These are phyloP conservation scores for Cystofilobasidium ferigula DNA, from an alignment of 768 basidiomycete genomes.

Conservation along the genomic window DNA sequence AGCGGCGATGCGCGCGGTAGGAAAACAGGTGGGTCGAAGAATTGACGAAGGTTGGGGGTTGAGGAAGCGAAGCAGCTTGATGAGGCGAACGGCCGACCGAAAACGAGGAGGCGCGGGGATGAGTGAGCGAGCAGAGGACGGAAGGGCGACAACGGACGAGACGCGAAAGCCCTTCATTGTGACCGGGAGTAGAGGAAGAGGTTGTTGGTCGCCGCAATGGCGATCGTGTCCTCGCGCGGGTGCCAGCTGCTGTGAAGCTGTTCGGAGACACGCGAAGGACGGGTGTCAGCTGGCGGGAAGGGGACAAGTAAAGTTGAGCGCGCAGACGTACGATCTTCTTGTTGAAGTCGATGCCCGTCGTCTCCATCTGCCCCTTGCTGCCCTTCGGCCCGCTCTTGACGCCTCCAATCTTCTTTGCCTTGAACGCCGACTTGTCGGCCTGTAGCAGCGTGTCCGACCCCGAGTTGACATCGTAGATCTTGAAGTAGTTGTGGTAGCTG, in stretches of 20 bases:
- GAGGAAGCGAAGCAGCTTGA: too few relatives aligned
- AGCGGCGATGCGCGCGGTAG: too few relatives aligned
- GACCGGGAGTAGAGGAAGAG: constrained; percentile 58
- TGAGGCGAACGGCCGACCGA: too few relatives aligned
- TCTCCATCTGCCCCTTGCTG: constrained; percentile 64
- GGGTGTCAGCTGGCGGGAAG: not conserved
- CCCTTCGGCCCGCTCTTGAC: constrained; percentile 48
- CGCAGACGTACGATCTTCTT: constrained; percentile 95
- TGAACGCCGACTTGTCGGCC: constrained; percentile 98
- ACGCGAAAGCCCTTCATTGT: too few relatives aligned
- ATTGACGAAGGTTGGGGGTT: too few relatives aligned
- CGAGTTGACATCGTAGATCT: constrained; percentile 73
- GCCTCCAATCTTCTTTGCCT: constrained; percentile 96
- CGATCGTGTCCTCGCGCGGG: constrained; percentile 94
- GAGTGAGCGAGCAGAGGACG: too few relatives aligned
- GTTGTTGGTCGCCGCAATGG: constrained; percentile 95
- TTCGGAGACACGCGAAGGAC: not conserved
- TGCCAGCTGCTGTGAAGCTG: constrained; percentile 57
- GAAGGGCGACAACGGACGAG: too few relatives aligned
- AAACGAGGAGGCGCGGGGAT: too few relatives aligned
- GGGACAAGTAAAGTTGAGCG: too few relatives aligned
- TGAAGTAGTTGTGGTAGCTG: constrained; percentile 99
- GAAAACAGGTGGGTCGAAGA: too few relatives aligned
- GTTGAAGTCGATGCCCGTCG: constrained; percentile 62
- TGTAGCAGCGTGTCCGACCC: constrained; percentile 83